Base-by-base conservation (phyloP, 2,329 filamentous ascomycete species). In the Aspergillus felis region DNA sequence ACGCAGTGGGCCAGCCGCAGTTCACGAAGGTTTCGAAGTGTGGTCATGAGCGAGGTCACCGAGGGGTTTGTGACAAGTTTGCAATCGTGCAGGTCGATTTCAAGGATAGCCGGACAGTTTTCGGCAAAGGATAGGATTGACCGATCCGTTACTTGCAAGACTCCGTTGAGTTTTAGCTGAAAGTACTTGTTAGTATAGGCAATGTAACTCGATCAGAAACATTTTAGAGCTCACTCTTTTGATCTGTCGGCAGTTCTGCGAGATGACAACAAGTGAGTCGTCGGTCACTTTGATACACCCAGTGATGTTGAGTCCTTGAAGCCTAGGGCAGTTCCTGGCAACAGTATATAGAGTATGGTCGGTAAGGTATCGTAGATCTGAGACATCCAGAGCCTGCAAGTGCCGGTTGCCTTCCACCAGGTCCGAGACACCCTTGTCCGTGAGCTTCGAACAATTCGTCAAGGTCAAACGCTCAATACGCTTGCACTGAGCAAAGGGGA, bases 31-130 rank as follows among this genome's bases (percentile, higher is more conserved):
- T 92, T 88, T 53, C 86, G 86, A 27, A 92, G 89, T 63, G 89
- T 88, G 24, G 85, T 82, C 51, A 99, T 82, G 14, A 99, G 84
- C 2, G 88, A 84, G 0, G 90, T 93, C 51, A 99, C 84, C 0
- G 94, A 91, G 25, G 87, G 84, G 70, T 95, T 94, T 61, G 90
- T 90, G 63, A 99, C 86, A 49, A 87, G 82, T 55, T 81, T 82
- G 78, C 94, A 96, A 66, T 91, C 89, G 66, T 96, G 90, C 14
- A 99, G 84, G 71, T 99, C 94, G 60, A 99, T 96, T 74, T 99
- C 94, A 61, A 99, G 87, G 32, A 99, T 92, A 64, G 96, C 93
- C 12, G 87, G 90, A 72, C 93, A 97, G 74, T 95, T 85, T 49
- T 87, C 81, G 5, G 94, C 93, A 71, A 99, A 95, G 3, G 92